Evolutionary conservation across 225 moss, liverwort and hornwort species (phyloP).

Genomic region (Polytrichum formosum): DNA sequence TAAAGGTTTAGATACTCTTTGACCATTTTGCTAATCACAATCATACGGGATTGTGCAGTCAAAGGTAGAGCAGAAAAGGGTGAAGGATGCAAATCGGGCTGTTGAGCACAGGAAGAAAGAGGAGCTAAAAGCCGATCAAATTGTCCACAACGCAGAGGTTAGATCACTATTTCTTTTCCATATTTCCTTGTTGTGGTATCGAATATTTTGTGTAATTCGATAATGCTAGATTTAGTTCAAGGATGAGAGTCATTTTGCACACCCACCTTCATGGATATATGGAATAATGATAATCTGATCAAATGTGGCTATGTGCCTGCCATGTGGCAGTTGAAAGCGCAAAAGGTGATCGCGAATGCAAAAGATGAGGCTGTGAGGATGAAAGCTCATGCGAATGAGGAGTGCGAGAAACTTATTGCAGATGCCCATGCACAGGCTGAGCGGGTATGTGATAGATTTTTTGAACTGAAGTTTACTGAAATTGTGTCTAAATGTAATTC

Average conservation of each 20-base stretch:
- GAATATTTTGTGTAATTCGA: too few species aligned
- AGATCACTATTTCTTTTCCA: not conserved
- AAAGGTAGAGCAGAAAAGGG: constrained; percentile 39
- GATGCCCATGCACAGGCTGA: constrained; percentile 36
- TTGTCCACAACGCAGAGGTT: constrained; percentile 41
- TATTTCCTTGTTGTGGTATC: not conserved
- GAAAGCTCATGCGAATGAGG: constrained; percentile 40
- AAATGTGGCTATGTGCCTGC: too few species aligned
- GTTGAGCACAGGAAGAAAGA: constrained; percentile 40
- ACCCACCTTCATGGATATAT: too few species aligned
- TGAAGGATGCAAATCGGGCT: constrained; percentile 48
- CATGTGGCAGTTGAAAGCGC: constrained; percentile 38
- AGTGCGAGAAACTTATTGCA: constrained; percentile 45
- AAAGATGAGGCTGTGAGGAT: constrained; percentile 44
- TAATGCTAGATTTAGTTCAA: too few species aligned
- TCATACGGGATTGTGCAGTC: constrained; percentile 27
- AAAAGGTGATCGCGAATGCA: constrained; percentile 34
- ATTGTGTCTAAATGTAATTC: too few species aligned
- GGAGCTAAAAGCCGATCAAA: constrained; percentile 42
- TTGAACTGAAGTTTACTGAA: too few species aligned
- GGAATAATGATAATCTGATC: too few species aligned
- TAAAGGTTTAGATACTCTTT: too few species aligned
- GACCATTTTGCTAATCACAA: too few species aligned
- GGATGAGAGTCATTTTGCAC: too few species aligned
- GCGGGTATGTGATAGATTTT: constrained; percentile 25